phyloP scores from a whole-genome alignment of 495 filamentous ascomycete genomes.

The Neurospora sp. region DNA sequence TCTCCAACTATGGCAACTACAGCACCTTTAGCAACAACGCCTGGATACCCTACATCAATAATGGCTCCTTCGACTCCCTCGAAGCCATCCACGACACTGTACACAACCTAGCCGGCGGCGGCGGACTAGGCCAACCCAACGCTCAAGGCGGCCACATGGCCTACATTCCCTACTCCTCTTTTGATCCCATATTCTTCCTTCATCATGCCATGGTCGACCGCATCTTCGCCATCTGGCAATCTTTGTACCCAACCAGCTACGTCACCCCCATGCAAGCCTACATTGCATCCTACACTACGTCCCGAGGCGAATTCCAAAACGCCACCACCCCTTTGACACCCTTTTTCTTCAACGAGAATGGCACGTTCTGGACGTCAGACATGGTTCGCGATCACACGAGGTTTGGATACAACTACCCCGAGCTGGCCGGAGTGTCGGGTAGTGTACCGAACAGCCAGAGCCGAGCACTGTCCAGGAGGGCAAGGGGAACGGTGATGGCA shows the following conservation, averaged over 20 bases:
- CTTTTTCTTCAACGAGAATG: slow-evolving; percentile 31
- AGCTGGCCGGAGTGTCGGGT: slow-evolving; percentile 27
- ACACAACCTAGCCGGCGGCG: slow-evolving; percentile 45
- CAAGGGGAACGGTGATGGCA: slow-evolving; percentile 25
- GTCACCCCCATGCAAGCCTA: slow-evolving; percentile 38
- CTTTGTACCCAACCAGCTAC: slow-evolving; percentile 47
- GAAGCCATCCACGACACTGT: slow-evolving; percentile 57
- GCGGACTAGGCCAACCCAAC: slow-evolving; percentile 7
- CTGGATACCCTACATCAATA: slow-evolving; percentile 27
- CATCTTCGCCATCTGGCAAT: slow-evolving; percentile 63
- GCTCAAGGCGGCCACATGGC: slow-evolving; percentile 50
- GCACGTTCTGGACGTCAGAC: slow-evolving; percentile 42
- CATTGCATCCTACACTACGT: slow-evolving; percentile 42
- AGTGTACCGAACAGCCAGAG: not conserved
- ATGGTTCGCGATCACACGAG: slow-evolving; percentile 29
- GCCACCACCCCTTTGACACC: slow-evolving; percentile 33
- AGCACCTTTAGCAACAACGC: slow-evolving; percentile 48
- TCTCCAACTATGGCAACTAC: slow-evolving; percentile 49
- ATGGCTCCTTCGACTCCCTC: slow-evolving; percentile 41
- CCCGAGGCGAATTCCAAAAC: slow-evolving; percentile 30
- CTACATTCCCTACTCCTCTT: slow-evolving; percentile 53
- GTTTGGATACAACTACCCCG: slow-evolving; percentile 54
- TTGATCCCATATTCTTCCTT: slow-evolving; percentile 67
- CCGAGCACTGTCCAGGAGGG: slow-evolving; percentile 13
- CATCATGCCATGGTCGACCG: slow-evolving; percentile 60